Base-by-base conservation (phyloP, 1,284 basidiomycete species). In the Caloboletus inedulis region DNA sequence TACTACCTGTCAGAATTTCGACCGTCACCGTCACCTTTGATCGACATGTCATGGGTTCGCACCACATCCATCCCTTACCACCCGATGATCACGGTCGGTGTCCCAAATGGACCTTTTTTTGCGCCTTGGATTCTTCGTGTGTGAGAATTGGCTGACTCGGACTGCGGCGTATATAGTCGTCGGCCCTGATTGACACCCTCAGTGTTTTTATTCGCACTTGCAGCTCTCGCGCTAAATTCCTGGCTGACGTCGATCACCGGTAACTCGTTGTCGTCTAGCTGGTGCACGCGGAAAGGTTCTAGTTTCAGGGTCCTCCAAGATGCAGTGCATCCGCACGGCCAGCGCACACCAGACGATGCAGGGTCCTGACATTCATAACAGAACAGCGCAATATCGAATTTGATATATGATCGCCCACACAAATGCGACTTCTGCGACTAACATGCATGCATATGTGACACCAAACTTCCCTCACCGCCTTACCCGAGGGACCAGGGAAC, bases 241-340 rank as follows among this genome's bases (percentile, higher is more conserved):
- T 43, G 43, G 14, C 19, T 42, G 19, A 30, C 29, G 36, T 52
- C 21, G 36, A 44, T 23, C 41, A 33, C 30, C 23, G 34, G 43
- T 18, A 35, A 36, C 34, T 43, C 37, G 36, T 43, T 29, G 30
- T 42, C 14, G 34, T 55, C 43, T 37, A 54, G 46, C 33, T 40
- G 44, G 46, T 55, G 50, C 54, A 55, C 44, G 58, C 49, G 44
- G 45, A 34, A 37, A 48, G 36, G 34, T n/a, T 41, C 51, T 49
- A 54, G 52, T 43, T 23, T 58, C 62, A 63, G 62, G 64, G 64
- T 65, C 48, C 14, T 39, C 25, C 18, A 51, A 14, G 16, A 58
- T 49, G 65, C 60, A 46, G 57, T 68, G 57, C 53, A 37, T 59
- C 64, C 65, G 42, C 65, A 49, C 61, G 65, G 65, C 56, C 43